Conservation (phyloP, 1,284 basidiomycete genomes). For the Tylopilus orsonianus region DNA sequence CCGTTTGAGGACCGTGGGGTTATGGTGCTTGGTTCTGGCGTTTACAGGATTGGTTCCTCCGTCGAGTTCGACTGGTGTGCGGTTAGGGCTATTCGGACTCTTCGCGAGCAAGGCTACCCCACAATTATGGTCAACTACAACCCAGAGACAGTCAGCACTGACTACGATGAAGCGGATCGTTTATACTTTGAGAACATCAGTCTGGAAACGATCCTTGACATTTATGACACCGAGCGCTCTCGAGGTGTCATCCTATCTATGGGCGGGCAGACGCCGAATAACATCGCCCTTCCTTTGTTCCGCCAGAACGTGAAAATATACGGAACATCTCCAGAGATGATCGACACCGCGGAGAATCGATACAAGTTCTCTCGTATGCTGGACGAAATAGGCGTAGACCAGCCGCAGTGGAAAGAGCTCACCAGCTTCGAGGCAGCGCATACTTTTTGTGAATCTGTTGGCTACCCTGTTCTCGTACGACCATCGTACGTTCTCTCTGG, state of each 20-base stretch:
- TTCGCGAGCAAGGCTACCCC: slow-evolving; percentile 91
- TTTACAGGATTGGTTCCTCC: slow-evolving; percentile 97
- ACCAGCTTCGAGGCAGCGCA: slow-evolving; percentile 89
- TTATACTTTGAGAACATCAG: slow-evolving; percentile 99
- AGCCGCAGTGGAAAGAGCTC: slow-evolving; percentile 96
- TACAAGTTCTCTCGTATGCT: slow-evolving; percentile 99
- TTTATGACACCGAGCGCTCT: slow-evolving; percentile 91
- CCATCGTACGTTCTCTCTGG: slow-evolving; percentile 98
- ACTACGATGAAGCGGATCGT: slow-evolving; percentile 98
- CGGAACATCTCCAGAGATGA: slow-evolving; percentile 99
- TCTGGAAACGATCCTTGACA: slow-evolving; percentile 94
- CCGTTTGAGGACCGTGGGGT: slow-evolving; percentile 89
- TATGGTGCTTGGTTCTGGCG: slow-evolving; percentile 97
- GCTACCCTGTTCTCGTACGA: slow-evolving; percentile 94
- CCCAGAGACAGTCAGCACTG: slow-evolving; percentile 98
- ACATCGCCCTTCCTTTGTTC: slow-evolving; percentile 91
- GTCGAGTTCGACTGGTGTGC: slow-evolving; percentile 99
- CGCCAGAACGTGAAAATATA: slow-evolving; percentile 98
- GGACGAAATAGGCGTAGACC: slow-evolving; percentile 97
- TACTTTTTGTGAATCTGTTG: slow-evolving; percentile 86
- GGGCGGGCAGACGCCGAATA: slow-evolving; percentile 99
- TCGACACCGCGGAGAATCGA: slow-evolving; percentile 98
- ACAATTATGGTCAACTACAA: slow-evolving; percentile 99
- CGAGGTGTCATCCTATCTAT: slow-evolving; percentile 94
- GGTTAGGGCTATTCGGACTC: slow-evolving; percentile 92